Conservation (phyloP, 169 alveolate genomes). For the Perkinsus marinus region DNA sequence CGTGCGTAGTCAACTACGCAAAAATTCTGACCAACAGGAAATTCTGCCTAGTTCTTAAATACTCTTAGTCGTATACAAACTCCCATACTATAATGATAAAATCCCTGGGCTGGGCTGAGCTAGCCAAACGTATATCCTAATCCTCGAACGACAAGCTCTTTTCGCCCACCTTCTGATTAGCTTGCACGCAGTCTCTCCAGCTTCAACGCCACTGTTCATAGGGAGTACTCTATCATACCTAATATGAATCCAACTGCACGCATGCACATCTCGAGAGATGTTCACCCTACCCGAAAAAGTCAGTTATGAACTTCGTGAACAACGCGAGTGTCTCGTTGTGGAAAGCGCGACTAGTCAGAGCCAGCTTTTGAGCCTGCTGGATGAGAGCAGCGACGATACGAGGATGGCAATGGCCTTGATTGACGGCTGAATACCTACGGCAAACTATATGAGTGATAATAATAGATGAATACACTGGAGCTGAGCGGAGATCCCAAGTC, state of each 20-base stretch:
- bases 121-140: too few species aligned
- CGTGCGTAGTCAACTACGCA: too few species aligned
- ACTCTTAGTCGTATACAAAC: too few species aligned
- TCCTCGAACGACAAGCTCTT: neutral
- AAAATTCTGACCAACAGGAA: too few species aligned
- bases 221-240: conserved; percentile 63
- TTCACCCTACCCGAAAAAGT: conserved; percentile 47
- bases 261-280: neutral
- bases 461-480: neutral
- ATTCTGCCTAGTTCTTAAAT: too few species aligned
- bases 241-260: neutral
- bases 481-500: too few species aligned
- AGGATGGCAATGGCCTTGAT: conserved; percentile 84
- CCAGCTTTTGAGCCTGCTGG: conserved; percentile 58
- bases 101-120: too few species aligned
- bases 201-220: conserved; percentile 82
- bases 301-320: conserved; percentile 52
- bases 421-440: conserved; percentile 27
- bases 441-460: neutral
- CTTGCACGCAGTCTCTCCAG: conserved; percentile 80
- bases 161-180: conserved; percentile 55
- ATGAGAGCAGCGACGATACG: conserved; percentile 60
- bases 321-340: conserved; percentile 60
- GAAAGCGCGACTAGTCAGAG: conserved; percentile 71
- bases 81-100: too few species aligned